A percentile compares a stretch with the other conserved stretches of the same genome.
These are phyloP conservation scores for Phytophthora lateralis DNA, from an alignment of 352 stramenopile species.

Conservation along the genomic window DNA sequence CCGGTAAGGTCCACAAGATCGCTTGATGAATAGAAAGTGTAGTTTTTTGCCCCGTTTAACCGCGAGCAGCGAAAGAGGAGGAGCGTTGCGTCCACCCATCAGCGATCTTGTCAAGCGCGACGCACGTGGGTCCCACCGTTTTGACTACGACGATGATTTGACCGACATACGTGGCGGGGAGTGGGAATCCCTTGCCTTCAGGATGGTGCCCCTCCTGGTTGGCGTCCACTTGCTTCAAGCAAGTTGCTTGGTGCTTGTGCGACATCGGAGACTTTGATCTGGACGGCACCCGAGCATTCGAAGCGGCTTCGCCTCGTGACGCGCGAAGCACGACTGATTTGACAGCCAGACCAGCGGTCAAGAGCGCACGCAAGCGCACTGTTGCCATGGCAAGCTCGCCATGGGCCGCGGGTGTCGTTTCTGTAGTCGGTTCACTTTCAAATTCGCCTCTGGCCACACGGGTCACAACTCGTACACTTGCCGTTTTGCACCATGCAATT, in stretches of 20 bases:
- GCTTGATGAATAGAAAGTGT: slow-evolving; percentile 21
- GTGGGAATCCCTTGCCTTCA: slow-evolving; percentile 7
- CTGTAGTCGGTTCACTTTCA: slow-evolving; percentile 18
- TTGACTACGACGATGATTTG: slow-evolving; percentile 13
- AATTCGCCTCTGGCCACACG: slow-evolving; percentile 12
- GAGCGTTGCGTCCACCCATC: slow-evolving; percentile 23
- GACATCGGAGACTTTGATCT: slow-evolving; percentile 12
- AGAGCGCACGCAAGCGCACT: slow-evolving; percentile 28
- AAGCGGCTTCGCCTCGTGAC: slow-evolving; percentile 15
- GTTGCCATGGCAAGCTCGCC: slow-evolving; percentile 2
- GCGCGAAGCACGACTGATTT: slow-evolving; percentile 14
- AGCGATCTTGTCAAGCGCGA: slow-evolving; percentile 20
- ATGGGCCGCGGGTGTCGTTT: neutral
- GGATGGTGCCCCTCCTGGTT: slow-evolving; percentile 1
- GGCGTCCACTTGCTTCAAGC: neutral
- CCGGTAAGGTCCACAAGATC: neutral
- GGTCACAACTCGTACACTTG: slow-evolving; percentile 8
- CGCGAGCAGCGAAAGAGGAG: slow-evolving; percentile 22
- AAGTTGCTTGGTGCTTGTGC: neutral
- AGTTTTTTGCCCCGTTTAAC: slow-evolving; percentile 16
- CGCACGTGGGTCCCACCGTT: slow-evolving; percentile 20
- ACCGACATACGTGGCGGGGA: slow-evolving; percentile 18
- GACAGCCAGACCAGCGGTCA: slow-evolving; percentile 1
- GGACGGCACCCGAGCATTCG: slow-evolving; percentile 20
- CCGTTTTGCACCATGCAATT: slow-evolving; percentile 9